Conservation (phyloP, 768 basidiomycete species). For the Xerocomellus chrysenteron region DNA sequence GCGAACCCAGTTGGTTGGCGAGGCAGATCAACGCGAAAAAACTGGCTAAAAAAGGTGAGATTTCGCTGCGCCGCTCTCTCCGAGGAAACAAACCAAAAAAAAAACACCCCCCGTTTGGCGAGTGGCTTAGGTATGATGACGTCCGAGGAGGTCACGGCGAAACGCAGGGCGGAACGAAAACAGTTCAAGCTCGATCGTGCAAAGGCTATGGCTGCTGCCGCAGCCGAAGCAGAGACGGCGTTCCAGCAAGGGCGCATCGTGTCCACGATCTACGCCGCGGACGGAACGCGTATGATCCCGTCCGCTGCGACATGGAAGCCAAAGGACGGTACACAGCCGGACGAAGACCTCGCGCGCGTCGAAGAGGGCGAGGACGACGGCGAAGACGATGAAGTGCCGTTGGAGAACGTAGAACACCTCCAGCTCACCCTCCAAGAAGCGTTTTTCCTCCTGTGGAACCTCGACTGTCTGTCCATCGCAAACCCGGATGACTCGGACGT, state of each 20-base stretch:
- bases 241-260: conserved; percentile 72
- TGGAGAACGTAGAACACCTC: conserved; percentile 83
- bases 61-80: not conserved
- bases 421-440: conserved; percentile 89
- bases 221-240: conserved; percentile 73
- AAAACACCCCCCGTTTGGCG: too few species aligned
- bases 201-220: conserved; percentile 77
- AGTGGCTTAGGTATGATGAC: conserved; percentile 44
- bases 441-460: conserved; percentile 81
- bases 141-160: conserved; percentile 88
- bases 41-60: conserved; percentile 57
- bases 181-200: conserved; percentile 95
- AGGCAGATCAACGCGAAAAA: conserved; percentile 65
- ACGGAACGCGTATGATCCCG: conserved; percentile 51
- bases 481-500: conserved; percentile 57
- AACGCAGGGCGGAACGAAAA: conserved; percentile 81
- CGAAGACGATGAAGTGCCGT: conserved; percentile 45
- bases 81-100: not conserved
- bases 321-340: conserved; percentile 20
- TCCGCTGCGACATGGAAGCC: conserved; percentile 83
- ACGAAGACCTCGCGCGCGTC: conserved; percentile 13
- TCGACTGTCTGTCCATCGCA: conserved; percentile 77
- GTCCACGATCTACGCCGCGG: conserved; percentile 55
- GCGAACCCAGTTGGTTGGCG: conserved; percentile 92
- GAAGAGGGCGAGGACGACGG: conserved; percentile 29